phyloP scores from a whole-genome alignment of 2,329 filamentous ascomycete species.

The Apiospora aurea region DNA sequence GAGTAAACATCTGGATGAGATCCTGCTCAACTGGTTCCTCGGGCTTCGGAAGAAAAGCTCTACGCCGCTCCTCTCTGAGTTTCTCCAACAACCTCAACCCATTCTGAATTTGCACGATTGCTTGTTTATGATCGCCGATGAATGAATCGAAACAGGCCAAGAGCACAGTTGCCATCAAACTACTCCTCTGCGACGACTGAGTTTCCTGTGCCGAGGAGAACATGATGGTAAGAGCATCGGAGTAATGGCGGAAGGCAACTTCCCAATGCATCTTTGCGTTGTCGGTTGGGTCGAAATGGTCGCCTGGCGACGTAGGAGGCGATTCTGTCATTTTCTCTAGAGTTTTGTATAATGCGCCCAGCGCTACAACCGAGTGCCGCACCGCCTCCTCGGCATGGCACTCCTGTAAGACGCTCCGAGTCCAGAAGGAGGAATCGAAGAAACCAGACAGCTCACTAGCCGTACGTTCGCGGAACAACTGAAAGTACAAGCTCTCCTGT shows the following conservation, averaged over 20 bases:
- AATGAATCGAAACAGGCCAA: constrained; percentile 75
- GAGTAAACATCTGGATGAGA: constrained; percentile 68
- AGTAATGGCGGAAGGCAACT: constrained; percentile 66
- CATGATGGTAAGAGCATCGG: constrained; percentile 60
- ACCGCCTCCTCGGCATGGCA: constrained; percentile 68
- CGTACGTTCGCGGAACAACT: constrained; percentile 67
- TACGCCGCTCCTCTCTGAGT: constrained; percentile 54
- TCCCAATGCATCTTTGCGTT: constrained; percentile 61
- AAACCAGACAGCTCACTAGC: constrained; percentile 70
- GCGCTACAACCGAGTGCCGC: constrained; percentile 69
- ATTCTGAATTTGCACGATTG: constrained; percentile 67
- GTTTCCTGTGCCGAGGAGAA: constrained; percentile 52
- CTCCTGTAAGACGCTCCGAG: constrained; percentile 66
- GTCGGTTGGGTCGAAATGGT: constrained; percentile 42
- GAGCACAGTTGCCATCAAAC: constrained; percentile 70
- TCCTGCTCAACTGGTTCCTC: constrained; percentile 64
- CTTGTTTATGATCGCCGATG: constrained; percentile 67
- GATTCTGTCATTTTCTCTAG: constrained; percentile 64
- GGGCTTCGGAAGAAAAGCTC: constrained; percentile 46
- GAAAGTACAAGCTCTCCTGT: constrained; percentile 66
- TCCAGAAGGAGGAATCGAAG: constrained; percentile 73
- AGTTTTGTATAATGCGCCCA: constrained; percentile 73
- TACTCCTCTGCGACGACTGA: constrained; percentile 56
- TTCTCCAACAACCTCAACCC: constrained; percentile 63
- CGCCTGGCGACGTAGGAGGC: constrained; percentile 54